These are phyloP conservation scores for Linderina pennispora DNA, from an alignment of 192 early-diverging fungal genomes.

Conservation along the genomic window DNA sequence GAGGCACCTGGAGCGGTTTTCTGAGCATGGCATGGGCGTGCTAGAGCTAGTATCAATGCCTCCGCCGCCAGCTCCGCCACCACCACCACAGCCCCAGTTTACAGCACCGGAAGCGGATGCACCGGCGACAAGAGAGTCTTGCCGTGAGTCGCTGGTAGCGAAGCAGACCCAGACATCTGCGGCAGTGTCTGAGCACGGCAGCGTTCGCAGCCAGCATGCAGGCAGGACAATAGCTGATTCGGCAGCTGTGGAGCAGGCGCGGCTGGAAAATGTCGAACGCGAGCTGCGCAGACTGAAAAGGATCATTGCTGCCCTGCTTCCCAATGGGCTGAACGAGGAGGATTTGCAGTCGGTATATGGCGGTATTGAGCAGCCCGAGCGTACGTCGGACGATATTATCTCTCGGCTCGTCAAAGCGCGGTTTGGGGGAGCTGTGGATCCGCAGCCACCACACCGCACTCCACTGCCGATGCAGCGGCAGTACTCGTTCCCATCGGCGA, in stretches of 20 bases:
- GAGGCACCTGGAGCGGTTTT: too few species aligned
- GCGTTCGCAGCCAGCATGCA: neutral
- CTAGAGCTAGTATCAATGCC: too few species aligned
- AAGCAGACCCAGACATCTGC: neutral
- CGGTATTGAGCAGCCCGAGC: slow-evolving; percentile 22
- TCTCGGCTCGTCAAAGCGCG: slow-evolving; percentile 21
- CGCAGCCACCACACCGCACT: too few species aligned
- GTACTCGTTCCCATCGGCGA: too few species aligned
- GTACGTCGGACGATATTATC: slow-evolving; percentile 22
- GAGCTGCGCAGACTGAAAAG: slow-evolving; percentile 39
- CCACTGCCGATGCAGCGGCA: too few species aligned
- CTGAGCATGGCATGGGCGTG: too few species aligned
- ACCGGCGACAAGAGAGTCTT: neutral
- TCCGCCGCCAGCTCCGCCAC: neutral
- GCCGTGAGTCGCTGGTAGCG: too few species aligned
- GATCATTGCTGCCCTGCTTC: slow-evolving; percentile 39
- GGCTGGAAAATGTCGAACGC: slow-evolving; percentile 40
- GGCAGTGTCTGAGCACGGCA: too few species aligned
- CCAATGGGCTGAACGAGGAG: slow-evolving; percentile 39
- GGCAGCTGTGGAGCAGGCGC: slow-evolving; percentile 15
- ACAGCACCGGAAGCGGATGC: neutral
- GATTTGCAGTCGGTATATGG: slow-evolving; percentile 44
- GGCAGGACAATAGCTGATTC: neutral
- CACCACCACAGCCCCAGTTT: neutral
- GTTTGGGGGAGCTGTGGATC: too few species aligned